These are phyloP conservation scores for Pachysandra terminalis DNA, from an alignment of 164 flowering plant genomes.

Conservation along the genomic window DNA sequence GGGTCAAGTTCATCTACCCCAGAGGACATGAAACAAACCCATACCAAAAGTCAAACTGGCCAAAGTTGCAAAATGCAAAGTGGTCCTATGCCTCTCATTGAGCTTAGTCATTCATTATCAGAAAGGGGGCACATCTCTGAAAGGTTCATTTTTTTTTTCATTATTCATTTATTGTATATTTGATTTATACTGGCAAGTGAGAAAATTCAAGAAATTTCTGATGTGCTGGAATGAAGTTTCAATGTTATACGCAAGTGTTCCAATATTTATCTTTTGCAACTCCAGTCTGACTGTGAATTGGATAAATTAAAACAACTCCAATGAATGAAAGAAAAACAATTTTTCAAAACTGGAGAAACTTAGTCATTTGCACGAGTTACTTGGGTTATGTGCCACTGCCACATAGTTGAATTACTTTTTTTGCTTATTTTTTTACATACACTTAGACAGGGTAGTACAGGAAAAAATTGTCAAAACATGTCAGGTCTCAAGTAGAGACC, in stretches of 20 bases:
- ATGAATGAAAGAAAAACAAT: background rate
- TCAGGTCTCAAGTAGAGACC: too few species aligned
- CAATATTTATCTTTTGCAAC: background rate
- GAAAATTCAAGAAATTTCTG: background rate
- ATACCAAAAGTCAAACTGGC: conserved; percentile 36
- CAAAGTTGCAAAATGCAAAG: conserved; percentile 66
- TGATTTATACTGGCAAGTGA: background rate
- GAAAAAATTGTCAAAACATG: too few species aligned
- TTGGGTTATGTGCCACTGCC: too few species aligned
- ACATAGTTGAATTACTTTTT: too few species aligned
- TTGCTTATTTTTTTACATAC: too few species aligned
- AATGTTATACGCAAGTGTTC: background rate
- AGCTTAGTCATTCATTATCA: conserved; percentile 49
- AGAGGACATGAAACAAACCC: conserved; percentile 36
- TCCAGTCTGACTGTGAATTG: background rate
- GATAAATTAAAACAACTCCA: background rate
- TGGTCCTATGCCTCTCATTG: conserved; percentile 64
- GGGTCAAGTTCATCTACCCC: conserved; percentile 37
- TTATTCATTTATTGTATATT: background rate
- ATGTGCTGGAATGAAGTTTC: background rate
- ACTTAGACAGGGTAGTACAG: too few species aligned
- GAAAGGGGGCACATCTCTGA: conserved; percentile 55
- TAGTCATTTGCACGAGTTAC: too few species aligned
- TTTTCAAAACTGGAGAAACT: too few species aligned
- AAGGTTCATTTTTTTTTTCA: conserved; percentile 39